A percentile compares a stretch with the other conserved stretches of the same genome.
These are phyloP conservation scores for Nothophoma quercina DNA, from an alignment of 2,329 filamentous ascomycete species.

Conservation along the genomic window DNA sequence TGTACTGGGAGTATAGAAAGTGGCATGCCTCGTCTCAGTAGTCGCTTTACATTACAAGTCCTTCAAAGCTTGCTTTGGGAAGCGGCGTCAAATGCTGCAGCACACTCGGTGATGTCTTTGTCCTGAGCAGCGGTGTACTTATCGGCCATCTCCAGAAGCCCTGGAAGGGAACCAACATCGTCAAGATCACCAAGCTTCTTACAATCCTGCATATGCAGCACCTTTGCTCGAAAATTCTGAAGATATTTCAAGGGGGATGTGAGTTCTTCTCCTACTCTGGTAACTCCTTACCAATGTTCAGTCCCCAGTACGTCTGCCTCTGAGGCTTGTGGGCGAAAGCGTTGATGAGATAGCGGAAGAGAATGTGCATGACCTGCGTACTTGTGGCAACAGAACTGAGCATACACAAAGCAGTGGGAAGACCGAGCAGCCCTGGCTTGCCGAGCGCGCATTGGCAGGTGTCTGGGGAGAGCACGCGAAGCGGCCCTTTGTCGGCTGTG, in stretches of 20 bases:
- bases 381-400: neutral
- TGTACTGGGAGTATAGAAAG: no score
- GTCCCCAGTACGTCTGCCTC: neutral
- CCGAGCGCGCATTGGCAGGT: no score
- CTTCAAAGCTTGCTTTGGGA: neutral
- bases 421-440: neutral
- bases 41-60: no score
- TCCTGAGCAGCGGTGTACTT: neutral
- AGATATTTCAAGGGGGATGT: neutral
- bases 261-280: neutral
- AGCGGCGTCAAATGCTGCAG: neutral
- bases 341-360: slow-evolving; percentile 7
- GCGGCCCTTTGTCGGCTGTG: neutral
- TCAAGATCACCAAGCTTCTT: slow-evolving; percentile 1
- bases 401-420: neutral
- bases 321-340: slow-evolving; percentile 3
- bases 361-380: slow-evolving; percentile 4
- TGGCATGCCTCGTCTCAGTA: no score
- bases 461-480: slow-evolving; percentile 1
- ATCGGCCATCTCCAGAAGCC: neutral
- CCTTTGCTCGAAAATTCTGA: neutral
- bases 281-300: slow-evolving; percentile 9
- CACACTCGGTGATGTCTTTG: neutral
- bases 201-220: neutral
- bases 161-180: neutral